Evolutionary conservation across 164 flowering plant genomes (phyloP), one percentile per base, ranked within the genome.

Genomic region (grape (Vitis vinifera)): DNA sequence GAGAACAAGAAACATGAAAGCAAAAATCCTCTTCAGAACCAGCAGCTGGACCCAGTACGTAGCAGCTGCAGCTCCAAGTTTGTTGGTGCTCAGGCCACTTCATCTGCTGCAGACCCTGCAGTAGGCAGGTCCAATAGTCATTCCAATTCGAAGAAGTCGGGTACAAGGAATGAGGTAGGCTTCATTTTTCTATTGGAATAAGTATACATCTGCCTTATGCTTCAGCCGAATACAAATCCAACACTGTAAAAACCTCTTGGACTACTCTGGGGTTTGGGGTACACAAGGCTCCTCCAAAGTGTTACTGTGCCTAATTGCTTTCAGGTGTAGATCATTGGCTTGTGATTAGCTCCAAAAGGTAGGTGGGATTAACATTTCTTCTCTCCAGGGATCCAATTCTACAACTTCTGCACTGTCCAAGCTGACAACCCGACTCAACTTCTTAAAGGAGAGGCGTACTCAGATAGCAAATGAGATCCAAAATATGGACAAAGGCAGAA

Each of bases 371-470:
- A 65, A 65, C 63, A 17, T 70, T 16, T 30, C 16, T 74, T 60
- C 62, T 52, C 62, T 65, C 55, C 81, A 92, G 97, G 91, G 86
- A 62, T 17, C 73, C 13, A 84, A 66, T 62, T 51, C 86, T 55
- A 83, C 89, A 63, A 65, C 83, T 69, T 84, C 86, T 23, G 91
- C 98, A n/a, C 77, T 92, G 68, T 73, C 92, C 69, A 89, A 87
- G 80, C 76, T 92, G 75, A 88, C 97, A 65, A 88, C 79, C 63
- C 74, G 96, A 63, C 89, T 95, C 65, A 88, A 86, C 84, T 89
- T 89, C 73, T 77, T 90, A 72, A 92, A 90, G 77, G 97, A 92
- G 75, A 76, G 88, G 52, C 87, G 97, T 1, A 79, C 82, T 17
- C 95, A 86, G 77, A 81, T 88, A 48, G 84, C 88, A 72, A 84